Base-by-base conservation (phyloP, 352 stramenopile species). In the Phytophthora brassicae region DNA sequence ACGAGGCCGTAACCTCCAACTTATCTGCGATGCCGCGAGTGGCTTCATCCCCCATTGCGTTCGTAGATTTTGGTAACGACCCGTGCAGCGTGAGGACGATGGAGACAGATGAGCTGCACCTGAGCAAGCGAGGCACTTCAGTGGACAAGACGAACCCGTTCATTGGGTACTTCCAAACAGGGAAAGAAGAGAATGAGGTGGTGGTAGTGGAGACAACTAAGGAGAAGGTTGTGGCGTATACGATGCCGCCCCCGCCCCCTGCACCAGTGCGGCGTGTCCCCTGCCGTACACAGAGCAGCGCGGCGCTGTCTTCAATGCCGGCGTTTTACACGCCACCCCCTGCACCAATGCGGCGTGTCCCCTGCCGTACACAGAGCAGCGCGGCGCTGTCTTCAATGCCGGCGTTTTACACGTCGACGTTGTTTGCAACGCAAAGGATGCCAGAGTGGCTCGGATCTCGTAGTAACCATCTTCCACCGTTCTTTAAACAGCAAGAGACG, bases 91-190 rank as follows among this genome's bases (percentile, higher is more conserved):
- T n/a, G n/a, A n/a, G n/a, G 14, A 54, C n/a, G 33, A 60, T 45
- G 22, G 29, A 14, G 33, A 41, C 47, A 39, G 57, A 75, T 5
- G 60, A 83, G 11, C 41, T 61, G 36, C 65, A 86, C 14, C 33
- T 70, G 9, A 65, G 59, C 39, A 84, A 77, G 46, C 68, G 80
- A 36, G 74, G 72, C 9, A 79, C 65, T 16, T 75, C 74, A 14
- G 83, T 94, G 14, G 81, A 94, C 74, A 94, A 94, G 74, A 91
- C 74, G 33, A 94, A 94, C 51, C 85, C 85, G 19, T 94, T 94
- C 60, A 91, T 94, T 55, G 85, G 85, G 29, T 94, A 92, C 53
- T 94, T 94, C 59, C 80, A 94, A 55, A 87, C 68, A 36, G 74
- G 68, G 9, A 71, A 56, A 6, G 65, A 79, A 35, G 60, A 70